These are phyloP conservation scores for Colletotrichum lindemuthianum DNA, from an alignment of 2,329 filamentous ascomycete species.

Conservation along the genomic window DNA sequence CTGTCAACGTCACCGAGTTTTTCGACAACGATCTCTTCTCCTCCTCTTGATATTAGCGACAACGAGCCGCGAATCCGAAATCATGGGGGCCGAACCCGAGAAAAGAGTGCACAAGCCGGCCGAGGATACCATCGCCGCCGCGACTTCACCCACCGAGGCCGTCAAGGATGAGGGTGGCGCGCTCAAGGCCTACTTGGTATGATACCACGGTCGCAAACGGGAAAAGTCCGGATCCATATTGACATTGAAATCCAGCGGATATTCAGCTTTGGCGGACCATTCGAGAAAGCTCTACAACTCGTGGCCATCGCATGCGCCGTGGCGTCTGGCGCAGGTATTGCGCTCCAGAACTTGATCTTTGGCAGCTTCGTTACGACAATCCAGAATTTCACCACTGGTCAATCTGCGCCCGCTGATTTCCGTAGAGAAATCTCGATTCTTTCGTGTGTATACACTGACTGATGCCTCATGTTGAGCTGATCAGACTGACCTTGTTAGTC, in stretches of 20 bases:
- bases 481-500: constrained; percentile 41
- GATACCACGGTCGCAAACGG: background rate
- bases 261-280: constrained; percentile 42
- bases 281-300: constrained; percentile 43
- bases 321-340: constrained; percentile 49
- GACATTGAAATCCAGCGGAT: constrained; percentile 40
- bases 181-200: constrained; percentile 37
- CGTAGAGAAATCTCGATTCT: constrained; percentile 44
- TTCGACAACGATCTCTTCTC: background rate
- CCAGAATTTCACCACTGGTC: constrained; percentile 44
- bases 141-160: constrained; percentile 24
- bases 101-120: constrained; percentile 20
- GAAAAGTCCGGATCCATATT: background rate
- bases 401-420: constrained; percentile 41
- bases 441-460: constrained; percentile 40
- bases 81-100: constrained; percentile 24
- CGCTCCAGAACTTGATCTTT: constrained; percentile 52
- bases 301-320: constrained; percentile 46
- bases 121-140: constrained; percentile 7
- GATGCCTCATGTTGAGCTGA: too few species aligned
- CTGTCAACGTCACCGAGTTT: too few species aligned
- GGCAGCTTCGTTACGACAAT: constrained; percentile 50
- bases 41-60: background rate
- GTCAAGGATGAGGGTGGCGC: constrained; percentile 31
- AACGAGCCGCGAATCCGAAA: background rate